Evolutionary conservation across 2,329 filamentous ascomycete species (phyloP), one percentile per base, ranked within the genome.

Genomic region (Rhynchosporium secalis): DNA sequence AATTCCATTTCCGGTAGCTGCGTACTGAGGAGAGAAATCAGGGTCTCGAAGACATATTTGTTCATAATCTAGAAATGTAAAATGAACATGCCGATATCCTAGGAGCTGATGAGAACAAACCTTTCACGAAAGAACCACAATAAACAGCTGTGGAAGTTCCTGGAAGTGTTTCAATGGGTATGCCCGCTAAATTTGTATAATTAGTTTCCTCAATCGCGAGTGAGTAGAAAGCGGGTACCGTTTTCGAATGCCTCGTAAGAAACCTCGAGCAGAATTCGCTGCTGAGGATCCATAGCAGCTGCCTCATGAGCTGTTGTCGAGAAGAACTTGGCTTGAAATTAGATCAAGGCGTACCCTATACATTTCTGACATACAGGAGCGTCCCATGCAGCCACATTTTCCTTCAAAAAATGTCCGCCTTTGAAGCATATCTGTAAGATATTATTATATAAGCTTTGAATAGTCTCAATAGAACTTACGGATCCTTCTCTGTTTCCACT

Each of bases 191-290:
- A 8, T 56, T 7, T 12, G 40, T 20, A 7, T 61, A 8, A 56
- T 51, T 3, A n/a, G 28, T 31, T 29, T 41, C 9, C 20, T 29
- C 28, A 36, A n/a, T 20, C 15, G 3, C n/a, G 4, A 6, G 15
- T 41, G n/a, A 8, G 29, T 15, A 15, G 6, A 6, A 5, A 26
- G 15, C 29, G 3, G 31, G 10, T 56, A 54, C 38, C 56, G 60
- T 72, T 36, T 47, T 63, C 61, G 13, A 63, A 48, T 20, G 60
- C 60, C 36, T 62, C 54, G n/a, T 58, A 62, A 7, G 54, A 45
- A 3, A 66, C 54, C 20, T 84, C 81, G 1, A 84, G 76, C 0
- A 83, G 72, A 31, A 83, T 73, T n/a, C 81, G 73, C 66, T 83
- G 81, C 62, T 83, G 81, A 6, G 81, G 81, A 57, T 75, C 74